Base-by-base conservation (phyloP, 441 rosid genomes). In the Eugenia klotzschiana region DNA sequence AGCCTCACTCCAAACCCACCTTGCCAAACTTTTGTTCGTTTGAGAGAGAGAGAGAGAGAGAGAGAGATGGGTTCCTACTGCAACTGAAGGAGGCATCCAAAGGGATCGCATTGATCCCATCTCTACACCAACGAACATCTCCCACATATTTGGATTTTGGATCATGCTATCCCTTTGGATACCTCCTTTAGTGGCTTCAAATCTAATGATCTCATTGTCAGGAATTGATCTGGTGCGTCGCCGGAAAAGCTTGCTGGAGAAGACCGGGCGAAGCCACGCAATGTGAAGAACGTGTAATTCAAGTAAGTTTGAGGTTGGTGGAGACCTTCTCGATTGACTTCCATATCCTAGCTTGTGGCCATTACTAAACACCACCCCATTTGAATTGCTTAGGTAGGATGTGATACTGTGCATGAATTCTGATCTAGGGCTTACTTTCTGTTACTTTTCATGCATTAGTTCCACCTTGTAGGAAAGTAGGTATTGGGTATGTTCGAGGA, bases 131-230 rank as follows among this genome's bases (percentile, higher is more conserved):
- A 51, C 55, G 46, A 27, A 25, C n/a, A 26, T 20, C 2, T 27
- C 23, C 29, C 14, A 37, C 53, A 81, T 51, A 12, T 40, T 15
- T 20, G 8, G 52, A 23, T 86, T 89, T 83, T 50, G 98, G 99
- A 96, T 96, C 98, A 94, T 96, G 99, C 98, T 93, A 94, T 92
- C 96, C 94, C 93, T 94, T 96, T 92, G 98, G 99, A 96, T 94
- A 89, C 90, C 90, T 96, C 93, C 98, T 96, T 88, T 85, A 88
- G 91, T 91, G 89, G 97, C 98, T 95, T 87, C 86, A 69, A 60
- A 74, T 51, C 6, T 54, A 23, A 10, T 18, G 29, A 22, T 60
- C 22, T 52, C 4, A 33, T 13, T 4, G 8, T 51, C 10, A 26
- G 37, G 77, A 20, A 69, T 69, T 9, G 46, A 33, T 33, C 58